Evolutionary conservation across 108 stramenopile genomes (phyloP), one percentile per base, ranked within the genome.

Genomic region (Skeletonema costatum): DNA sequence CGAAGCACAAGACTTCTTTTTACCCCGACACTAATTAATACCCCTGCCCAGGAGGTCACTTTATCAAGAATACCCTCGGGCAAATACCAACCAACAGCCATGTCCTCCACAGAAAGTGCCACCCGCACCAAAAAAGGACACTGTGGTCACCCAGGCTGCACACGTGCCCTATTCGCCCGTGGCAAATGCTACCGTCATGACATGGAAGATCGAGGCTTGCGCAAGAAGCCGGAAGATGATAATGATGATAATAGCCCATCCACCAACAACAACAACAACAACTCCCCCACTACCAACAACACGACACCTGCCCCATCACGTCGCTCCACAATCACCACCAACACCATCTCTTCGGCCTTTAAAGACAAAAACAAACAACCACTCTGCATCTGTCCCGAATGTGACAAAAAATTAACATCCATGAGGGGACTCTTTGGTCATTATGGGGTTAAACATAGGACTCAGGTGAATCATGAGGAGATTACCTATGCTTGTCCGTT

Each of bases 381-480:
- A 21, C 66, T 66, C 4, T 75, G 68, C 46, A 62, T 60, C 29
- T 76, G 75, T 46, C 75, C 75, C 53, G 75, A 68, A 38, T 76
- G 75, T 38, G 46, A 62, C 16, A 65, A 56, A 32, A 68, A 66
- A 39, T 56, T 56, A 38, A 60, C 68, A 21, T 44, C 75, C 8
- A 76, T 61, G 39, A 38, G 39, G 29, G 75, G 75, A 30, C 51
- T 78, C 2, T 30, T 19, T 36, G 69, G 69, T 16, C 77, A 78
- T 66, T 78, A 64, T 64, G 63, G 63, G 17, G 53, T 56, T 5
- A 56, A 56, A 8, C 53, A 56, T 56, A 21, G 66, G n/a, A 67
- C 41, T 10, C 29, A 50, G 44, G 31, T 67, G 2, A 46, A 67
- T 48, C 66, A 67, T 46, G 66, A 67, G 10, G 46, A 67, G 21